phyloP scores from a whole-genome alignment of 129 eudicot species.

The Saposhnikovia divaricata region DNA sequence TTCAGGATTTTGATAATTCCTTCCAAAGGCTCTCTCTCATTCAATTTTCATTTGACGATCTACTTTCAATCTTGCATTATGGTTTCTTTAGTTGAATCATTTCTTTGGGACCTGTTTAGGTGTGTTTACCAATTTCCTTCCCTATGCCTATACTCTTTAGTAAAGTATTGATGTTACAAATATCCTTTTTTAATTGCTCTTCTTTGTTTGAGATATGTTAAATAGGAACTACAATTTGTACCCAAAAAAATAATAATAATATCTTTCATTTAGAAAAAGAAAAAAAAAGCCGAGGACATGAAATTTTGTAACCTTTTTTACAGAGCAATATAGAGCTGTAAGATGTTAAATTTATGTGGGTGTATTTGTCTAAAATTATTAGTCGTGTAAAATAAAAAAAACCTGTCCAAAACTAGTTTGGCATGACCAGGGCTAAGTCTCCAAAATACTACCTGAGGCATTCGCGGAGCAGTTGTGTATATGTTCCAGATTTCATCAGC shows the following conservation, averaged over 20 bases:
- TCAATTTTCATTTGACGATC: not conserved
- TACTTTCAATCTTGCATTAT: no score
- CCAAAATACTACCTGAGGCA: constrained; percentile 53
- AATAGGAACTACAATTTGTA: no score
- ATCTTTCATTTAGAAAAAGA: not conserved
- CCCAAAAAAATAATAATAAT: no score
- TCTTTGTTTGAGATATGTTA: no score
- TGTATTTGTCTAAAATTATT: not conserved
- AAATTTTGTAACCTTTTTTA: not conserved
- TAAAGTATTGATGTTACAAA: no score
- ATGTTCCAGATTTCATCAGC: constrained; percentile 87
- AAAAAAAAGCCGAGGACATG: not conserved
- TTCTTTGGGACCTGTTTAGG: no score
- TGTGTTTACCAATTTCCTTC: no score
- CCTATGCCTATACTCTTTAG: no score
- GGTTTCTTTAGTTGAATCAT: no score
- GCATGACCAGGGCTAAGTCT: constrained; percentile 5
- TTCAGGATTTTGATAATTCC: not conserved
- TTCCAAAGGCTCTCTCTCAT: not conserved
- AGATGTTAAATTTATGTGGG: not conserved
- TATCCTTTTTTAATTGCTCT: no score
- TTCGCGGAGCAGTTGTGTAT: constrained; percentile 49
- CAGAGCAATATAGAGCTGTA: not conserved
- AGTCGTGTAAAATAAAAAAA: not conserved
- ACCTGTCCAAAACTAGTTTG: not conserved